phyloP scores from a whole-genome alignment of 2,329 filamentous ascomycete genomes.

The Pseudogymnoascus sp. region DNA sequence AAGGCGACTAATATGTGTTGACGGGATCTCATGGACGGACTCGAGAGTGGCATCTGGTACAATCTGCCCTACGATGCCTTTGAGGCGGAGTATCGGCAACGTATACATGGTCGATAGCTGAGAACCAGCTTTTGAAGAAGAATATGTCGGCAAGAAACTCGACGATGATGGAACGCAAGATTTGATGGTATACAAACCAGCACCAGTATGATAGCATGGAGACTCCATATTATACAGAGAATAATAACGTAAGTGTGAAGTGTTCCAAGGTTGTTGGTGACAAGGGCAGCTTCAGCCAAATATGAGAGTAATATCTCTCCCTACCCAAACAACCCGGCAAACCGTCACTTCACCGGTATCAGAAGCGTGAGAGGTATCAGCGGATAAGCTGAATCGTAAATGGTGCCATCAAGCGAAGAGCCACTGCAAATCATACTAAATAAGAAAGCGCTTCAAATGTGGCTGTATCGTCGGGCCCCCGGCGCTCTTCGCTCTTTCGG shows the following conservation, averaged over 20 bases:
- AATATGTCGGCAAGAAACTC: slow-evolving; percentile 7
- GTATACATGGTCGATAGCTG: slow-evolving; percentile 25
- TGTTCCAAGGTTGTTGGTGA: not conserved
- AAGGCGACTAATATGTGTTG: slow-evolving; percentile 25
- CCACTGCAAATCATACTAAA: not conserved
- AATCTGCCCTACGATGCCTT: slow-evolving; percentile 24
- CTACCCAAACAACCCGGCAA: not conserved
- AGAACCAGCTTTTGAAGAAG: slow-evolving; percentile 20
- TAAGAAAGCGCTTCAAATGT: slow-evolving; percentile 1
- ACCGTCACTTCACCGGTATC: not conserved
- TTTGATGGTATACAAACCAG: not conserved
- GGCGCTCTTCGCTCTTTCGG: slow-evolving; percentile 3
- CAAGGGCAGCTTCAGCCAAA: slow-evolving; percentile 4
- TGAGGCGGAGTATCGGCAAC: slow-evolving; percentile 23
- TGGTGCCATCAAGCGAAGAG: slow-evolving; percentile 6
- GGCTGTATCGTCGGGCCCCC: not conserved
- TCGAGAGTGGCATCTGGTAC: slow-evolving; percentile 20
- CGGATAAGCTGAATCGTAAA: not conserved
- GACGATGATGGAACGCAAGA: not conserved
- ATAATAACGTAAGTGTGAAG: not conserved
- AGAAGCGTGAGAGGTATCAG: not conserved
- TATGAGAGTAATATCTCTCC: slow-evolving; percentile 4
- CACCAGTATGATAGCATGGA: not conserved
- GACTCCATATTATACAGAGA: slow-evolving; percentile 1
- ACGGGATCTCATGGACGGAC: slow-evolving; percentile 24